Percentiles rank a stretch among this genome's conserved stretches.
Conservation (phyloP, 768 basidiomycete species). For the Kwoniella dejecticola region DNA sequence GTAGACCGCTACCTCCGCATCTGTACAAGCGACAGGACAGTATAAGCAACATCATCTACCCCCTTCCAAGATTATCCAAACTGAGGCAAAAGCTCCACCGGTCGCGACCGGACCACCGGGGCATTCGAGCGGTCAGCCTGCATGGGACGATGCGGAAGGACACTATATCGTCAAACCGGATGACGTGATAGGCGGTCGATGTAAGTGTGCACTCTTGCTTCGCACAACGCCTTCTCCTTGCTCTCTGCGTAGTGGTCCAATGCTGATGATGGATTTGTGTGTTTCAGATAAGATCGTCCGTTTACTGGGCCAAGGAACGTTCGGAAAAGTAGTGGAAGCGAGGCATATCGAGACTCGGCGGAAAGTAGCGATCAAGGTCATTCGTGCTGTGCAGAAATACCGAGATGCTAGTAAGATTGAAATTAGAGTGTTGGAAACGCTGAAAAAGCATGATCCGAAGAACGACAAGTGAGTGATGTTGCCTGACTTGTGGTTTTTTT, state of each 20-base stretch:
- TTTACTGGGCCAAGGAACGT: constrained; percentile 93
- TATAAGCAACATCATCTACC: constrained; percentile 16
- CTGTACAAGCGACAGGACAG: constrained; percentile 20
- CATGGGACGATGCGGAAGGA: constrained; percentile 95
- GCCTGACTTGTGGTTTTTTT: neutral
- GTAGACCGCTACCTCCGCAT: constrained; percentile 29
- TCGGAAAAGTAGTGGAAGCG: constrained; percentile 97
- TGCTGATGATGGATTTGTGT: constrained; percentile 1
- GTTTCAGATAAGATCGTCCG: constrained; percentile 82
- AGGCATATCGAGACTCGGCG: constrained; percentile 71
- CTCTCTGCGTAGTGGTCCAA: constrained; percentile 7
- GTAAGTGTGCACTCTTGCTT: constrained; percentile 62
- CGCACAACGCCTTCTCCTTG: neutral
- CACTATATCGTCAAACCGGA: constrained; percentile 95
- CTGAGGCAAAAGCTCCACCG: constrained; percentile 13
- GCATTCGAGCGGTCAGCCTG: constrained; percentile 4
- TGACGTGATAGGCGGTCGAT: constrained; percentile 79
- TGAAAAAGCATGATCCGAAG: constrained; percentile 81
- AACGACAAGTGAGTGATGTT: constrained; percentile 75
- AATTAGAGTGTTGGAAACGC: constrained; percentile 86
- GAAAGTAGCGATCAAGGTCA: constrained; percentile 96
- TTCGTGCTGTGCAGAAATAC: constrained; percentile 96
- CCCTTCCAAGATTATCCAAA: constrained; percentile 7
- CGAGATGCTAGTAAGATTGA: constrained; percentile 98
- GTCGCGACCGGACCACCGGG: constrained; percentile 58